Conservation (phyloP, 306 rosid genomes). For the Lagenaria siceraria region DNA sequence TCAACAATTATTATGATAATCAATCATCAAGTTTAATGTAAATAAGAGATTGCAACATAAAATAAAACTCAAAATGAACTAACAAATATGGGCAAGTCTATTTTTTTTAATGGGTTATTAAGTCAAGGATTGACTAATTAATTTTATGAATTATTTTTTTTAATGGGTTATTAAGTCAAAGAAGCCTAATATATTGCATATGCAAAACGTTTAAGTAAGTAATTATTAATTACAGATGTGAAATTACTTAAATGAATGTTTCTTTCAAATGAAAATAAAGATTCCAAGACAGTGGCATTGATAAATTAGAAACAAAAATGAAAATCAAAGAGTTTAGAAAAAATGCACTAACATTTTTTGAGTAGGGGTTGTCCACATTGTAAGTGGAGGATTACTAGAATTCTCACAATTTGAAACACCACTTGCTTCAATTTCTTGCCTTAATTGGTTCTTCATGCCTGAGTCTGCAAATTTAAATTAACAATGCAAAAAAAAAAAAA, state of each 20-base stretch:
- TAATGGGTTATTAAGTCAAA: neutral
- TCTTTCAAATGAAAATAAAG: neutral
- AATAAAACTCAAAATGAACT: neutral
- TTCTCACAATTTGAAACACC: constrained; percentile 1
- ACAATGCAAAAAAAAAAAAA: too few species aligned
- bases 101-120: neutral
- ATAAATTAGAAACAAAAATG: neutral
- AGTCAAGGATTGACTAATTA: neutral
- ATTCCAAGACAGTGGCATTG: neutral
- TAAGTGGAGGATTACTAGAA: neutral
- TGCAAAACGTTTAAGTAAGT: neutral
- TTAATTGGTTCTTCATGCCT: neutral
- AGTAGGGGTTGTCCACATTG: constrained; percentile 1
- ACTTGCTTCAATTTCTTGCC: neutral
- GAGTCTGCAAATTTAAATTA: neutral
- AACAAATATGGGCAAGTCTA: neutral
- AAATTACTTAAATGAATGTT: neutral
- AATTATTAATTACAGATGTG: neutral
- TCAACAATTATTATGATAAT: neutral
- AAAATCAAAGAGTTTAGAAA: neutral
- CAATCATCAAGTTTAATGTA: neutral
- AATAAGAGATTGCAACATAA: neutral
- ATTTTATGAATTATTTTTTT: neutral
- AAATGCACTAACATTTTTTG: neutral
- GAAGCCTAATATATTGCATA: neutral